Evolutionary conservation across 2,329 filamentous ascomycete genomes (phyloP), one percentile per base, ranked within the genome.

Genomic region (Epichloe gansuensis): DNA sequence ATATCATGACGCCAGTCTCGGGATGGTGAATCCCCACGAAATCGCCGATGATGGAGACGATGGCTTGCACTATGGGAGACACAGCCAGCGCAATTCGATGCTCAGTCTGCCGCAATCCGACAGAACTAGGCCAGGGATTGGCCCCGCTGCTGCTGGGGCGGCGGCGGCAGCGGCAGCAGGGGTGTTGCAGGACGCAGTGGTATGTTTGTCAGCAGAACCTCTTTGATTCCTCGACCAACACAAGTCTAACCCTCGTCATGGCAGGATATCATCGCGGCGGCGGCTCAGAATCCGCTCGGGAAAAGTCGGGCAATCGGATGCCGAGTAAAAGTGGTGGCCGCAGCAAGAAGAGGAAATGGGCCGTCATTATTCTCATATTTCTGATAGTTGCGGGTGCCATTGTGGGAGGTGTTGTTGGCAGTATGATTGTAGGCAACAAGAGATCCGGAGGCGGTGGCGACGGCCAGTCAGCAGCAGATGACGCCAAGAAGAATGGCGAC

Each of bases 41-140:
- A 91, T 95, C 57, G 80, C 79, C 23, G 91, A 95, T 65, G 91
- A 96, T 63, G 89, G 88, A 31, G 91, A 95, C 62, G 91, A 95
- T 64, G 89, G 86, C 1, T 76, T 93, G 50, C 75, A 78, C 4
- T 83, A 78, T 59, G 70, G 67, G 49, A 69, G 65, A 47, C 63
- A 61, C 45, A 65, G 62, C 41, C 62, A 67, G 65, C 75, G 78
- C 55, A 77, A 74, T 57, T 82, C 85, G 38, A 77, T 84, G 65
- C 67, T 85, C 38, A 81, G 78, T 54, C 68, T 81, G 3, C 74
- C 75, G 8, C 70, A 73, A 41, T 72, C 75, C 23, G 66, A 68
- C 42, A 62, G 66, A 6, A 57, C 55, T 34, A 60, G 54, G 21
- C 52, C 59, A 13, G 62, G 56, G 35, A 54, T 61, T 7, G 60